Evolutionary conservation across 345 rosid genomes (phyloP), one percentile per base, ranked within the genome.

Genomic region (Pugionium dolabratum): DNA sequence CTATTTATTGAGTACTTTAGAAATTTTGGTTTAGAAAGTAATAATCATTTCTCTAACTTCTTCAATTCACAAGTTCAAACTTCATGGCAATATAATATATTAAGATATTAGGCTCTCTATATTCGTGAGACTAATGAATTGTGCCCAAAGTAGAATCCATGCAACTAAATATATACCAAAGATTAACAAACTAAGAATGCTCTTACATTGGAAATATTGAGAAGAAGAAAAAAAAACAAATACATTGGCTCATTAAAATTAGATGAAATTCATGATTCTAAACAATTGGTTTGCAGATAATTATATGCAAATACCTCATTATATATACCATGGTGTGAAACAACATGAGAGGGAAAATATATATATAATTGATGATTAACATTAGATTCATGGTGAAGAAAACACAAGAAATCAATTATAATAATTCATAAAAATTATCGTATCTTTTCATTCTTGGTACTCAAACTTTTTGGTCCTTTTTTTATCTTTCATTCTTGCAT

Each of bases 1-100:
- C 42, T 34, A 34, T 50, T 7, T 2, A 25, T 41, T 42, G 0
- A 18, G 18, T 31, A 31, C 7, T 41, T 2, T 9, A 1, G 34
- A 54, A 5, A 1, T 49, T 42, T 18, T 18, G 60, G 44, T 49
- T 59, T 44, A 40, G 32, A 57, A 57, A 67, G 48, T 46, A 29
- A 55, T 55, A 47, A 57, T 8, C 54, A 26, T 9, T 18, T 33
- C 26, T 42, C 3, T 54, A 66, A 34, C 35, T 28, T 44, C 18
- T 18, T 18, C 18, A 18, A 18, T 18, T 18, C 18, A 55, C 37
- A 52, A 64, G 10, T 52, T 52, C 42, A 41, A 53, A 40, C 50
- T 27, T 40, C 30, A 25, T 37, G 11, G 57, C 35, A 2, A 4
- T 49, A 39, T 10, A 9, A 10, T 33, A 3, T 27, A 54, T 9